A percentile compares a stretch with the other conserved stretches of the same genome.
Evolutionary conservation across 1,139 yeast genomes (phyloP).

Genomic region (Petasospora fabianii): DNA sequence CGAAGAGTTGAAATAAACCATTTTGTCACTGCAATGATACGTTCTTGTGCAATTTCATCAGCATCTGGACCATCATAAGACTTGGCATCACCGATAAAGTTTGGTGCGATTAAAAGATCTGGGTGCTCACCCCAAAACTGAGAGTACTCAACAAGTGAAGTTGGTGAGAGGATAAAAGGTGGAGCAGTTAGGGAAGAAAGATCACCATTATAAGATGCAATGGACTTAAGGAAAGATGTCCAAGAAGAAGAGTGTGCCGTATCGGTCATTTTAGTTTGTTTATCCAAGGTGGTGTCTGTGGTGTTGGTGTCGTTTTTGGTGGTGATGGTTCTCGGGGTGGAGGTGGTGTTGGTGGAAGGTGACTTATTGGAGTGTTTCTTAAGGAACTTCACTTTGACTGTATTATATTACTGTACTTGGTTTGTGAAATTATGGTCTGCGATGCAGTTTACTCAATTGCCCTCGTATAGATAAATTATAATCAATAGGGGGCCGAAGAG

Average conservation of each 20-base stretch:
- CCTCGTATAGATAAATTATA: too few species aligned
- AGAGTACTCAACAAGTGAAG: conserved; percentile 84
- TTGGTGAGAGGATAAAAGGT: conserved; percentile 92
- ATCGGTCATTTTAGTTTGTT: conserved; percentile 13
- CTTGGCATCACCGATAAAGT: conserved; percentile 35
- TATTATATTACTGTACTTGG: neutral
- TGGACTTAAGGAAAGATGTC: conserved; percentile 86
- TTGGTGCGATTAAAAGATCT: conserved; percentile 73
- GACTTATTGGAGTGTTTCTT: conserved; percentile 6
- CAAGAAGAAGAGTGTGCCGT: conserved; percentile 38
- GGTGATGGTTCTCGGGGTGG: too few species aligned
- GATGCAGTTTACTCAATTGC: too few species aligned
- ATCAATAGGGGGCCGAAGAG: too few species aligned
- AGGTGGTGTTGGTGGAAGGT: neutral
- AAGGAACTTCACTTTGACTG: conserved; percentile 18
- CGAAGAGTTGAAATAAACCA: conserved; percentile 92
- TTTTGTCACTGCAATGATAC: conserved; percentile 77
- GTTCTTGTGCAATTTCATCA: conserved; percentile 42
- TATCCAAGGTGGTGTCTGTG: too few species aligned
- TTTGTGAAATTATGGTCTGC: too few species aligned
- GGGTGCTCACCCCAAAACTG: conserved; percentile 94
- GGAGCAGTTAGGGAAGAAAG: conserved; percentile 94
- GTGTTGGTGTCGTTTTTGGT: too few species aligned
- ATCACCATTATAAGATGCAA: conserved; percentile 93
- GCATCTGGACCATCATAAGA: conserved; percentile 19